phyloP scores from a whole-genome alignment of 2,329 filamentous ascomycete genomes.

The Monilinia vaccinii-corymbosi region DNA sequence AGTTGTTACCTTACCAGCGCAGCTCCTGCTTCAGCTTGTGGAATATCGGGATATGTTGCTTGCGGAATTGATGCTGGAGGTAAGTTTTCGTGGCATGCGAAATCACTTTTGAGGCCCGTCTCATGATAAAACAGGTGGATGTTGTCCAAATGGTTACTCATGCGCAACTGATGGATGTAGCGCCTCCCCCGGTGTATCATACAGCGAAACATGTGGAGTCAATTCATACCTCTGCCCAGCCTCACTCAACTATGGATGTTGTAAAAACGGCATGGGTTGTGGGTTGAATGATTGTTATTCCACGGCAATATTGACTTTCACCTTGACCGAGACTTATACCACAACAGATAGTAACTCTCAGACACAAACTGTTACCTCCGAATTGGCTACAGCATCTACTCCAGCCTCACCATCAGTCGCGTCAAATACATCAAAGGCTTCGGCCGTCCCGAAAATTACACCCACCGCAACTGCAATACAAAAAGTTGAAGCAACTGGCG shows the following conservation, averaged over 20 bases:
- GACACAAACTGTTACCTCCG: conserved; percentile 33
- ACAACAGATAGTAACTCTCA: conserved; percentile 36
- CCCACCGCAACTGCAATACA: conserved; percentile 16
- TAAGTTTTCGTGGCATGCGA: conserved; percentile 17
- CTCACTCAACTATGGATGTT: conserved; percentile 45
- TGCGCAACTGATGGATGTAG: conserved; percentile 39
- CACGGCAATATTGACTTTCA: conserved; percentile 38
- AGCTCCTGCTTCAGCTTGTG: conserved; percentile 21
- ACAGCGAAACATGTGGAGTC: conserved; percentile 35
- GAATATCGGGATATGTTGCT: conserved; percentile 19
- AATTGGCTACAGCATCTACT: conserved; percentile 31
- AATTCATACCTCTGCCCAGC: conserved; percentile 41
- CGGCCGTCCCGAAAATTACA: conserved; percentile 17
- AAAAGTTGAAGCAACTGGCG: conserved; percentile 29
- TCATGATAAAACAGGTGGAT: conserved; percentile 22
- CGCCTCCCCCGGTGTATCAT: conserved; percentile 35
- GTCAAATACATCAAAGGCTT: conserved; percentile 6
- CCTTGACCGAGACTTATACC: conserved; percentile 36
- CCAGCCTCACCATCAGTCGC: conserved; percentile 27
- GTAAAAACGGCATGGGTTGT: conserved; percentile 41
- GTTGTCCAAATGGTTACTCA: conserved; percentile 36
- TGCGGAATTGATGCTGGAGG: conserved; percentile 25
- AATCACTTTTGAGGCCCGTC: not conserved
- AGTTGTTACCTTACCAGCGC: conserved; percentile 33
- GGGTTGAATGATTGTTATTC: conserved; percentile 40